Conservation (phyloP, 1,284 basidiomycete genomes). For the Rhodotorula sp. region DNA sequence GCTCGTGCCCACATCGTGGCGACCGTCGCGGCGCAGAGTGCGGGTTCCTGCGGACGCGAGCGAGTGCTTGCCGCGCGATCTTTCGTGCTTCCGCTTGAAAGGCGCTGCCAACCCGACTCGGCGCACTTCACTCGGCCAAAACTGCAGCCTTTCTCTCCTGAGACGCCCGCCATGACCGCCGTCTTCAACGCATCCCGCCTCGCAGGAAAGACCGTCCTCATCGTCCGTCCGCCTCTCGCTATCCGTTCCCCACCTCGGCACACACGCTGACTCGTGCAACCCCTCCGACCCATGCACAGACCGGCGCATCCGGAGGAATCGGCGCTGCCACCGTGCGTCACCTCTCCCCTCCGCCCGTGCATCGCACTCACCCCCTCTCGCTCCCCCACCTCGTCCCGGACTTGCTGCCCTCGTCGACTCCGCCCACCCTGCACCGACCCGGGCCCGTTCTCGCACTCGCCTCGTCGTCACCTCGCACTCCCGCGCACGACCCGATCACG, state of each 20-base stretch:
- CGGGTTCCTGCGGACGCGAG: neutral
- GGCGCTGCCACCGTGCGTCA: conserved; percentile 31
- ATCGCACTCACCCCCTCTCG: neutral
- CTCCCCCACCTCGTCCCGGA: neutral
- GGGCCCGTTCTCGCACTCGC: neutral
- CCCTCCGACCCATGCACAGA: conserved; percentile 2
- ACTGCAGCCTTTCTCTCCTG: neutral
- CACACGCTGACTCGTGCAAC: neutral
- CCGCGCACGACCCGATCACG: neutral
- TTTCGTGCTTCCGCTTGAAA: too few relatives aligned
- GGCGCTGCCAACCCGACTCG: too few relatives aligned
- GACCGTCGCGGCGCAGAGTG: neutral
- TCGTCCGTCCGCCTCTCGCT: conserved; percentile 48
- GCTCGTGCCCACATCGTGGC: neutral
- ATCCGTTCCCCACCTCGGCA: neutral
- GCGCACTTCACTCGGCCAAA: neutral
- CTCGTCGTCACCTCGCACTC: neutral
- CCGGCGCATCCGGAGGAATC: conserved; percentile 34
- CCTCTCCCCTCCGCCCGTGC: neutral
- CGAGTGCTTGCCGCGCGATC: too few relatives aligned
- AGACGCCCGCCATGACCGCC: conserved; percentile 12
- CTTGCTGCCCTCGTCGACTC: too few relatives aligned
- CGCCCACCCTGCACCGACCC: too few relatives aligned
- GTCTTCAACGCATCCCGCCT: conserved; percentile 34
- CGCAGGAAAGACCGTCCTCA: conserved; percentile 69